phyloP scores from a whole-genome alignment of 2,329 filamentous ascomycete genomes.

The Alternaria triticimaculans region DNA sequence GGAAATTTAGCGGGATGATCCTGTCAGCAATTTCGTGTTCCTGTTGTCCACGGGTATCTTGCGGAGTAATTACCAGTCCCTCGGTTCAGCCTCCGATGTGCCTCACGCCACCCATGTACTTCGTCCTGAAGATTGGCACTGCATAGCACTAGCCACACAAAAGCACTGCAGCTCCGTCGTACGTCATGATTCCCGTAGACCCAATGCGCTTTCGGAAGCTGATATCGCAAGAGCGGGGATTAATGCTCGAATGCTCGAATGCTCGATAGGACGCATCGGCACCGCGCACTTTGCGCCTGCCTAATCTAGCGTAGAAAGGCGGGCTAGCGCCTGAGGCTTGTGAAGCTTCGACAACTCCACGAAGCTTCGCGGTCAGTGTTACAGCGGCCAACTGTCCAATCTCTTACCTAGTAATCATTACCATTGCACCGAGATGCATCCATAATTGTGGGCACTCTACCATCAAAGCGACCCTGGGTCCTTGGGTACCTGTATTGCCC shows the following conservation, averaged over 20 bases:
- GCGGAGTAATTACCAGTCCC: not conserved
- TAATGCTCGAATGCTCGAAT: not conserved
- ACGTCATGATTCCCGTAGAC: not conserved
- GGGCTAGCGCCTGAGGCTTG: not conserved
- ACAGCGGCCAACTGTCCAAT: not conserved
- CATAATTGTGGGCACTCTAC: not conserved
- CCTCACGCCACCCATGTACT: not conserved
- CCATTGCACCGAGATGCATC: not conserved
- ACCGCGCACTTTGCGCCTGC: constrained; percentile 3
- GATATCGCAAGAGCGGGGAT: not conserved
- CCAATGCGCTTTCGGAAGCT: not conserved
- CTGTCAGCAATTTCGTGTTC: not conserved
- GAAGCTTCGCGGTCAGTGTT: not conserved
- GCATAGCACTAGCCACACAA: not conserved
- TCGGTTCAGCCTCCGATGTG: not conserved
- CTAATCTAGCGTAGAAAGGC: constrained; percentile 1
- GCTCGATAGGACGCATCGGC: not conserved
- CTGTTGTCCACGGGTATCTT: not conserved
- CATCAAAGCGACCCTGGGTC: not conserved
- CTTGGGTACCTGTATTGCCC: not conserved
- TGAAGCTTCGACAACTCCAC: constrained; percentile 4
- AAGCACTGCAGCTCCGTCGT: not conserved
- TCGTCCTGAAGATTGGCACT: not conserved
- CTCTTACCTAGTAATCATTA: not conserved
- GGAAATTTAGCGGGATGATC: not conserved